These are phyloP conservation scores for Entomortierella beljakovae DNA, from an alignment of 192 early-diverging fungal species.

Conservation along the genomic window DNA sequence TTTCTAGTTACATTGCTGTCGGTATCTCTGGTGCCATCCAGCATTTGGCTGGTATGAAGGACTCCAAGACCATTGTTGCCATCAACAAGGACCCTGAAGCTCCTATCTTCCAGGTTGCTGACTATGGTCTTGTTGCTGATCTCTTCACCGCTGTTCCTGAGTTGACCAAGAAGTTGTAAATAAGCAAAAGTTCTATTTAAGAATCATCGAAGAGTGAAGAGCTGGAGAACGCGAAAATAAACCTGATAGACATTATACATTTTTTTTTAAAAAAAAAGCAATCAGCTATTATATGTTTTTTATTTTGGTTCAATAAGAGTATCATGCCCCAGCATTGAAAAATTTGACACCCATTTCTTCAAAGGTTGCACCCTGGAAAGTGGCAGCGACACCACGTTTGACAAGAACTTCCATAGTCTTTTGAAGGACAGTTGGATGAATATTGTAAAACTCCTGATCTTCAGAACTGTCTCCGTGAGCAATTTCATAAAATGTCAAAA, in stretches of 20 bases:
- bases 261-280: no score
- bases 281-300: no score
- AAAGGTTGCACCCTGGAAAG: slow-evolving; percentile 74
- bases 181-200: background rate
- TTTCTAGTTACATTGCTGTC: slow-evolving; percentile 87
- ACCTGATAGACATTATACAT: no score
- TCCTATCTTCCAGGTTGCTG: slow-evolving; percentile 98
- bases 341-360: slow-evolving; percentile 92
- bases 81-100: slow-evolving; percentile 99
- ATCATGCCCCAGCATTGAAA: slow-evolving; percentile 57
- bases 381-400: slow-evolving; percentile 84
- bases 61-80: slow-evolving; percentile 97
- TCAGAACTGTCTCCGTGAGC: slow-evolving; percentile 84
- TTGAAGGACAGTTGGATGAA: slow-evolving; percentile 77
- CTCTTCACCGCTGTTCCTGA: slow-evolving; percentile 94
- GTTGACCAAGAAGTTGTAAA: slow-evolving; percentile 88
- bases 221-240: no score
- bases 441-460: slow-evolving; percentile 84
- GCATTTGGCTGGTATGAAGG: slow-evolving; percentile 99
- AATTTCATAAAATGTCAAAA: slow-evolving; percentile 92
- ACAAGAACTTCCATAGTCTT: slow-evolving; percentile 85
- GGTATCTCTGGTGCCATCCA: slow-evolving; percentile 98
- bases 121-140: slow-evolving; percentile 96
- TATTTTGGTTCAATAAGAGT: background rate
- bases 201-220: background rate